These are phyloP conservation scores for Drechslerella stenobrocha DNA, from an alignment of 2,329 filamentous ascomycete genomes.

Conservation along the genomic window DNA sequence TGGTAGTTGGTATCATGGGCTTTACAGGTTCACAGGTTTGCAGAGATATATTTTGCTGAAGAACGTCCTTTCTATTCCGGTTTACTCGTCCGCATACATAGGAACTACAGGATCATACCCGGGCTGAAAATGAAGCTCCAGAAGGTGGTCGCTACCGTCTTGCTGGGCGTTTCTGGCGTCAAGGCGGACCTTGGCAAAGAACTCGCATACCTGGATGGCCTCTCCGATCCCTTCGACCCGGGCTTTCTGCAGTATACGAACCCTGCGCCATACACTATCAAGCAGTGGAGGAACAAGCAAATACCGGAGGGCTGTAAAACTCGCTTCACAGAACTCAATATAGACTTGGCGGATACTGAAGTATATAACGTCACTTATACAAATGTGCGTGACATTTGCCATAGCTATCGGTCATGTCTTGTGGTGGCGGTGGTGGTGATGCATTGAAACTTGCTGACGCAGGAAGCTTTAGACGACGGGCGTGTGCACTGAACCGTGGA, in stretches of 20 bases:
- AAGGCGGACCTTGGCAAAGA: slow-evolving; percentile 6
- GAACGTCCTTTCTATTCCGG: too few species aligned
- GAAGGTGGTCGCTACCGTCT: neutral
- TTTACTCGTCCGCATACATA: neutral
- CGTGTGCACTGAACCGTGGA: slow-evolving; percentile 54
- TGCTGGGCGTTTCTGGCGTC: slow-evolving; percentile 5
- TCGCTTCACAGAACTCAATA: slow-evolving; percentile 12
- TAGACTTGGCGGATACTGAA: slow-evolving; percentile 14
- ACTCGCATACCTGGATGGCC: slow-evolving; percentile 16
- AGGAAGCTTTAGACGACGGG: neutral
- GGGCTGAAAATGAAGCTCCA: slow-evolving; percentile 11
- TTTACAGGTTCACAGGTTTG: too few species aligned
- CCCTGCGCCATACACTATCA: slow-evolving; percentile 13
- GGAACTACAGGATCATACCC: neutral
- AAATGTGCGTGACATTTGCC: slow-evolving; percentile 4
- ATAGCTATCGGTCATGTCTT: too few species aligned
- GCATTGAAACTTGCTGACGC: slow-evolving; percentile 51
- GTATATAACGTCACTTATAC: slow-evolving; percentile 30
- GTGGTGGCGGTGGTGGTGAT: too few species aligned
- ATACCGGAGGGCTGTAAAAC: slow-evolving; percentile 21
- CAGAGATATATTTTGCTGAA: too few species aligned
- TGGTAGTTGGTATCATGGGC: too few species aligned
- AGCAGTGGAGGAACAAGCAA: slow-evolving; percentile 14
- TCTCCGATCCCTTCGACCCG: slow-evolving; percentile 20
- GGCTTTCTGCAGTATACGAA: slow-evolving; percentile 11